Conservation (phyloP, 257 asterid genomes). For the Scutellaria minor region DNA sequence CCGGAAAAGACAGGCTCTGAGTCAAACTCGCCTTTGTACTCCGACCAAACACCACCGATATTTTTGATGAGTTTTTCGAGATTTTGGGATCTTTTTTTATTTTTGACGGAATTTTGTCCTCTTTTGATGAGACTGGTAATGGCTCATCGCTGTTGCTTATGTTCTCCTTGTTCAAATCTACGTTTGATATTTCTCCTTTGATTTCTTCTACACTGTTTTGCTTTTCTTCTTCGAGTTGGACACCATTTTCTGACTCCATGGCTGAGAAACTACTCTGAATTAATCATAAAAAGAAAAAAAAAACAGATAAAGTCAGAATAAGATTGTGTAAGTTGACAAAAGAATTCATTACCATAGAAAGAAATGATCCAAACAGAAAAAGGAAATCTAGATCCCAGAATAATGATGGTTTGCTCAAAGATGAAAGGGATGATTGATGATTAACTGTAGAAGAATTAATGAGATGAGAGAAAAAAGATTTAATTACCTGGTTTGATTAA, state of each 20-base stretch:
- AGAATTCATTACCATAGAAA: no score
- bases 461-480: background rate
- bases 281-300: no score
- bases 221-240: slow-evolving; percentile 49
- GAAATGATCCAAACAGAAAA: no score
- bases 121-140: background rate
- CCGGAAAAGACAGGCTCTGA: slow-evolving; percentile 71
- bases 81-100: slow-evolving; percentile 39
- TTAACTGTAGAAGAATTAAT: no score
- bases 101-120: slow-evolving; percentile 26
- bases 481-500: background rate
- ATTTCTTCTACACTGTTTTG: slow-evolving; percentile 33
- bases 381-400: no score
- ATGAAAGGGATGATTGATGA: no score
- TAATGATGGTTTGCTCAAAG: no score
- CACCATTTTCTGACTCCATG: slow-evolving; percentile 69
- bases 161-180: slow-evolving; percentile 39
- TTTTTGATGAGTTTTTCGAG: slow-evolving; percentile 46
- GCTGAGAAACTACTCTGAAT: background rate
- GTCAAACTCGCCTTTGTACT: slow-evolving; percentile 48
- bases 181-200: slow-evolving; percentile 35
- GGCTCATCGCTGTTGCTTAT: slow-evolving; percentile 28
- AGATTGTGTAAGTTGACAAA: no score
- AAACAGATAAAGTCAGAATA: no score
- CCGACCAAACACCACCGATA: slow-evolving; percentile 53